phyloP scores from a whole-genome alignment of 805 yeast genomes.

The Yarrowia sp. region DNA sequence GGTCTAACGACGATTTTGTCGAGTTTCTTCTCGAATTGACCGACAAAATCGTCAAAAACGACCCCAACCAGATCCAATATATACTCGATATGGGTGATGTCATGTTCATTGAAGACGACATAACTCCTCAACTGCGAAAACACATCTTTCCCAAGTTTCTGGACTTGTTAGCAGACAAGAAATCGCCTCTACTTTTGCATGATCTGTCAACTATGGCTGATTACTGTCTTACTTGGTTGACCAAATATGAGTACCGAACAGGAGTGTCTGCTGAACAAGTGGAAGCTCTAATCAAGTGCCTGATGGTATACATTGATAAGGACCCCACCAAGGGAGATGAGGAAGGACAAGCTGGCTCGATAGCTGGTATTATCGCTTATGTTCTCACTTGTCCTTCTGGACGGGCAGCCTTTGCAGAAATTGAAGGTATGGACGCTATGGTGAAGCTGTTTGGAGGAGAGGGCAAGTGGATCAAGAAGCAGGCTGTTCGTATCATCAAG shows the following conservation, averaged over 20 bases:
- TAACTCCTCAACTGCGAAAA: neutral
- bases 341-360: constrained; percentile 5
- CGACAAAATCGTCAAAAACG: constrained; percentile 14
- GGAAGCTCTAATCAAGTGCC: neutral
- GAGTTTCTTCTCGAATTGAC: constrained; percentile 11
- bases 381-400: constrained; percentile 14
- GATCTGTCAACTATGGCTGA: constrained; percentile 26
- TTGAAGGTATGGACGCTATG: constrained; percentile 34
- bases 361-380: constrained; percentile 2
- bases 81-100: constrained; percentile 4
- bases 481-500: neutral
- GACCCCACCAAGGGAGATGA: constrained; percentile 31
- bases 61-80: constrained; percentile 7
- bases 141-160: constrained; percentile 19
- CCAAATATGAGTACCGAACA: constrained; percentile 14
- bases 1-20: constrained; percentile 1
- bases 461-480: constrained; percentile 24
- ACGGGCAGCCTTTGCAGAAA: constrained; percentile 10
- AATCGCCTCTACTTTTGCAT: constrained; percentile 8
- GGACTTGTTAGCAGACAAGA: neutral
- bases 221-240: constrained; percentile 8
- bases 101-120: neutral
- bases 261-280: constrained; percentile 1
- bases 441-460: constrained; percentile 18
- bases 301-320: constrained; percentile 7